A percentile compares a stretch with the other conserved stretches of the same genome.
Evolutionary conservation across 2,329 filamentous ascomycete species (phyloP).

Genomic region (Colletotrichum echinochloae): DNA sequence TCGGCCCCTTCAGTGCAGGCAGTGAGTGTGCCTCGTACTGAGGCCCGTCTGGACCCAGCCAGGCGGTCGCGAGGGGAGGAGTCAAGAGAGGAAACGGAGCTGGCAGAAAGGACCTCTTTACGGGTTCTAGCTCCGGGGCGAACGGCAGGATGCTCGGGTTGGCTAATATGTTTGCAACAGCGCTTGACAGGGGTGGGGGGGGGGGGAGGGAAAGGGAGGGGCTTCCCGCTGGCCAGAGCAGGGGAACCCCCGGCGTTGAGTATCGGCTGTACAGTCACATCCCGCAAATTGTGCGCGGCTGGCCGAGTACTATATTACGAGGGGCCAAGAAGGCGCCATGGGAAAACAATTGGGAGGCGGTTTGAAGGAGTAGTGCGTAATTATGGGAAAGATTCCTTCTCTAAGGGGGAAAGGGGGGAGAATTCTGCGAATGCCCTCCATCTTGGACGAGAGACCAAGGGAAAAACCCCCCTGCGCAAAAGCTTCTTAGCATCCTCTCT

Average conservation of each 20-base stretch:
- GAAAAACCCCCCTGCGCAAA: conserved; percentile 3
- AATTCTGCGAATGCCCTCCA: conserved; percentile 20
- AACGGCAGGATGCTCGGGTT: conserved; percentile 32
- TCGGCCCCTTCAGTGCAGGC: conserved; percentile 6
- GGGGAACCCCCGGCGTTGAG: conserved; percentile 2
- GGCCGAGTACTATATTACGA: conserved; percentile 12
- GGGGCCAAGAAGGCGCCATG: not conserved
- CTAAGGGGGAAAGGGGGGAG: not conserved
- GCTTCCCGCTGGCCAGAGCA: conserved; percentile 19
- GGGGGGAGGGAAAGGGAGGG: too few relatives aligned
- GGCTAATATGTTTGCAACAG: conserved; percentile 42
- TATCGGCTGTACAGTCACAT: conserved; percentile 33
- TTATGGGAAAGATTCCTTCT: conserved; percentile 1
- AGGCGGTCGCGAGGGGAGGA: conserved; percentile 31
- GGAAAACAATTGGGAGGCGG: conserved; percentile 8
- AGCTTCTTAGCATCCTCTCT: conserved; percentile 20
- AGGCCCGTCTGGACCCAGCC: conserved; percentile 26
- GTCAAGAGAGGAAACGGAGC: not conserved
- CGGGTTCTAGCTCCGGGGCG: conserved; percentile 30
- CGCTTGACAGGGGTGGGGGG: conserved; percentile 41
- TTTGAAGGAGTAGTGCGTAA: conserved; percentile 2
- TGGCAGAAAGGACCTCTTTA: conserved; percentile 23
- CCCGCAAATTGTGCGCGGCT: conserved; percentile 39
- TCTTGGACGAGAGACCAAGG: conserved; percentile 9
- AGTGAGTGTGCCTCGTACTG: not conserved